Conservation (phyloP, 805 yeast species). For the Hanseniaspora occidentalis region DNA sequence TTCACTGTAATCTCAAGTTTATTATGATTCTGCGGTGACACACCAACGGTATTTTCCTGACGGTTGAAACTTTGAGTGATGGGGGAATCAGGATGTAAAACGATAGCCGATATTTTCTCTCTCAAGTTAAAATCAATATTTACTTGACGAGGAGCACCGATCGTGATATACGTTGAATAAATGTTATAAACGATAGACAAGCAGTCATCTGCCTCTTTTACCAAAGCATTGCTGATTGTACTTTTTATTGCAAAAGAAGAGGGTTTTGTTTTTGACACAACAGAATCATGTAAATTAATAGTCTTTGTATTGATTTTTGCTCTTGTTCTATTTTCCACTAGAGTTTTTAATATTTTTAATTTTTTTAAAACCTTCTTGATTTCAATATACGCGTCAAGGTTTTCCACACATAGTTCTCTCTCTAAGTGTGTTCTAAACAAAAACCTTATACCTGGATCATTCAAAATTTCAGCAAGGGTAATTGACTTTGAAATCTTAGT, state of each 20-base stretch:
- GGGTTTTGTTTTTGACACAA: slow-evolving; percentile 6
- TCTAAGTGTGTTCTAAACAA: slow-evolving; percentile 56
- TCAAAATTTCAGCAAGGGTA: slow-evolving; percentile 31
- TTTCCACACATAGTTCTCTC: slow-evolving; percentile 58
- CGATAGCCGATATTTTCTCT: slow-evolving; percentile 29
- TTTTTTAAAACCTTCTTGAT: slow-evolving; percentile 40
- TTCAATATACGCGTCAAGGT: slow-evolving; percentile 57
- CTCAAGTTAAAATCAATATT: slow-evolving; percentile 51
- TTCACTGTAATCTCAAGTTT: background rate
- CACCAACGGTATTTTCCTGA: background rate
- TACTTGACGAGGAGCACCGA: slow-evolving; percentile 56
- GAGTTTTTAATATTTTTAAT: slow-evolving; percentile 30
- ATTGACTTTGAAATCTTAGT: too few relatives aligned
- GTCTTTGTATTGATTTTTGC: slow-evolving; percentile 7
- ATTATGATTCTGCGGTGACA: too few relatives aligned
- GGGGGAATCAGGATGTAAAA: slow-evolving; percentile 30
- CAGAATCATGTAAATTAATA: slow-evolving; percentile 4
- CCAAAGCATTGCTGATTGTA: slow-evolving; percentile 28
- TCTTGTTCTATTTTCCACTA: slow-evolving; percentile 20
- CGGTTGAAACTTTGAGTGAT: slow-evolving; percentile 6
- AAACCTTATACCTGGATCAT: slow-evolving; percentile 66
- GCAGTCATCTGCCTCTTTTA: slow-evolving; percentile 39
- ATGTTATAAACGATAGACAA: slow-evolving; percentile 50
- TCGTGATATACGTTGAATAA: slow-evolving; percentile 50
- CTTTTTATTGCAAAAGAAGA: slow-evolving; percentile 8